A percentile compares a stretch with the other conserved stretches of the same genome.
Evolutionary conservation across 139 green algal species (phyloP).

Genomic region (Raphidocelis subcapitata): DNA sequence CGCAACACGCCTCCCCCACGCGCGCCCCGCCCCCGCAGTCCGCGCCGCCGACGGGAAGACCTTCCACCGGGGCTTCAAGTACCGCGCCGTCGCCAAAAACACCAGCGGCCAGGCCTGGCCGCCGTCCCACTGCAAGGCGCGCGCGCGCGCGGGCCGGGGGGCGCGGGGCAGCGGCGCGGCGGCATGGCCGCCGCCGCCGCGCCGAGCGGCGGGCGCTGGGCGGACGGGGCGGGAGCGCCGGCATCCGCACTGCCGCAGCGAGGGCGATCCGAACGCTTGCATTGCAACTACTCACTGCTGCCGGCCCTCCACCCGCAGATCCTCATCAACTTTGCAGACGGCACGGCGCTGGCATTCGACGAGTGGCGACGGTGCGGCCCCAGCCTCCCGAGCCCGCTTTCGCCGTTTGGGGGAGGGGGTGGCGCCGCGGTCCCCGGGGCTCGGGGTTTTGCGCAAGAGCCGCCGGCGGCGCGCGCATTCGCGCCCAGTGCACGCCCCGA

Average conservation of each 20-base stretch:
- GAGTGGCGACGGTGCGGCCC: too few species aligned
- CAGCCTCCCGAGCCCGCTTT: too few species aligned
- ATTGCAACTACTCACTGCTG: background rate
- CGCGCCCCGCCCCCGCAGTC: background rate
- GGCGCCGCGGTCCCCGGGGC: too few species aligned
- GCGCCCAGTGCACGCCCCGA: too few species aligned
- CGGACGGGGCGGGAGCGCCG: background rate
- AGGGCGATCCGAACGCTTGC: conserved; percentile 65
- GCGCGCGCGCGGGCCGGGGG: conserved; percentile 2
- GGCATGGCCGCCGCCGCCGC: conserved; percentile 62
- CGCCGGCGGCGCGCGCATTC: too few species aligned
- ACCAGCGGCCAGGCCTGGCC: background rate
- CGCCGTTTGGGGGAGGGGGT: too few species aligned
- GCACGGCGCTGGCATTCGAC: too few species aligned
- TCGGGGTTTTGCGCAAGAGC: too few species aligned
- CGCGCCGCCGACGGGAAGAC: background rate
- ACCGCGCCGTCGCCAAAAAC: background rate
- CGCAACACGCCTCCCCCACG: background rate
- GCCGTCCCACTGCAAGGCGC: background rate
- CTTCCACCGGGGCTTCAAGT: too few species aligned
- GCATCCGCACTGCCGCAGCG: conserved; percentile 51
- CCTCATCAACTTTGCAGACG: conserved; percentile 33
- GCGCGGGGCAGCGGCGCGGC: conserved; percentile 37
- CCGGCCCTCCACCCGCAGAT: conserved; percentile 22
- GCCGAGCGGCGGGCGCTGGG: conserved; percentile 51